Evolutionary conservation across 2,329 filamentous ascomycete species (phyloP).

Genomic region (Aspergillus pseudotamarii): DNA sequence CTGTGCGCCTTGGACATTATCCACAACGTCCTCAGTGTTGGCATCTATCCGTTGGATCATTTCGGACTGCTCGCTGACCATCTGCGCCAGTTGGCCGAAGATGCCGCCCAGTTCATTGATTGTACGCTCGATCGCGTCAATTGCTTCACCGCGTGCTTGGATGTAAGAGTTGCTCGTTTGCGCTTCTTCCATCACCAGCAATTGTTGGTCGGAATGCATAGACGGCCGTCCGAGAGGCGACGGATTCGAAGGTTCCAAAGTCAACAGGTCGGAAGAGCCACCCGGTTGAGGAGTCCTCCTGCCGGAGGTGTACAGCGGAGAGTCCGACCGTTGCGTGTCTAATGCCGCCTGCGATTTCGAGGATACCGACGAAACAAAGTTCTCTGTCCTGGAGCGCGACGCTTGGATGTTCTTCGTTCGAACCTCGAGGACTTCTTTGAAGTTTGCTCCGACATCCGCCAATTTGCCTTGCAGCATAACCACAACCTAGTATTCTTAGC

Average conservation of each 20-base stretch:
- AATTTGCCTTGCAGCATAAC: conserved; percentile 88
- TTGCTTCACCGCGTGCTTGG: conserved; percentile 89
- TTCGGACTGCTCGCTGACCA: conserved; percentile 97
- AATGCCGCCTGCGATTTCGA: conserved; percentile 69
- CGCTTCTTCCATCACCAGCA: conserved; percentile 92
- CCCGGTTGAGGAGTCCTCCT: conserved; percentile 64
- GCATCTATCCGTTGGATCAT: conserved; percentile 98
- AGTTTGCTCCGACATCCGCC: conserved; percentile 89
- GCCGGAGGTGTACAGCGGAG: conserved; percentile 81
- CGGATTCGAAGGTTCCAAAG: conserved; percentile 69
- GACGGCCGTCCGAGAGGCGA: conserved; percentile 52
- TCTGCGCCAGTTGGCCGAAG: conserved; percentile 90
- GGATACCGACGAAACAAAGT: conserved; percentile 90
- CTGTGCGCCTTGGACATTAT: conserved; percentile 97
- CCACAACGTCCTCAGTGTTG: conserved; percentile 96
- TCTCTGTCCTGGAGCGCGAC: conserved; percentile 86
- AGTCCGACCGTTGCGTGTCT: conserved; percentile 72
- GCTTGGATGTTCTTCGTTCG: conserved; percentile 98
- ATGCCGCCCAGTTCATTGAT: conserved; percentile 90
- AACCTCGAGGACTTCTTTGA: conserved; percentile 96
- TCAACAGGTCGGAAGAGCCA: conserved; percentile 69
- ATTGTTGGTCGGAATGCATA: conserved; percentile 75
- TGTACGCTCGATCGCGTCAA: conserved; percentile 94
- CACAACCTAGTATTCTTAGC: conserved; percentile 58
- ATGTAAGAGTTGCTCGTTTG: conserved; percentile 86